Base-by-base conservation (phyloP, 345 rosid genomes). In the Iberis pinnata region DNA sequence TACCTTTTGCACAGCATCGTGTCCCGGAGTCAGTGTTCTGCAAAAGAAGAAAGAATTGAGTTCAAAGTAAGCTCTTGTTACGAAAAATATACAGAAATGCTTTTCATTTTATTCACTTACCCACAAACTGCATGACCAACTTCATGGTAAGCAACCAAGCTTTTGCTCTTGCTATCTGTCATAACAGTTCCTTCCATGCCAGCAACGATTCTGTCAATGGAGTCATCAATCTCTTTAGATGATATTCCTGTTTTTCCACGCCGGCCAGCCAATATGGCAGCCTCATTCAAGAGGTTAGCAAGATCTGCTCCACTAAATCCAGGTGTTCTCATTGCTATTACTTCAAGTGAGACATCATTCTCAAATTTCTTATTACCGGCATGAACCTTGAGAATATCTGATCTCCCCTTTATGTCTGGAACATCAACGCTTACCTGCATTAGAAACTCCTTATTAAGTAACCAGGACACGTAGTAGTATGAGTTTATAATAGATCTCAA, bases 151-250 rank as follows among this genome's bases (percentile, higher is more conserved):
- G 97, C 94, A 59, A 89, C 95, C 62, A 89, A 75, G 76, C 97
- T 89, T 64, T 89, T 89, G 60, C 97, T 84, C 79, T 89, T 89
- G 29, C 97, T 86, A 58, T 89, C 97, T 0, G 95, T 89, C 97
- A 89, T 89, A n/a, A 89, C 95, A 0, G 97, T 89, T 68, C 97
- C 97, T 69, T 89, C 97, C 97, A 89, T 89, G 38, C 97, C 97
- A 42, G 97, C 97, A 56, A 89, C 97, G 58, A 89, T 89, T 68
- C 97, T 77, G 74, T 89, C 97, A 69, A 89, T 89, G 20, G 97
- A 84, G 70, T 89, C 97, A 64, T 89, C 97, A 52, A 89, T 76
- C 68, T 89, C 97, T 77, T 86, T 89, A 17, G 95, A 78, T 41
- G 97, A 84, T 59, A 89, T 86, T 6, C 64, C 88, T 14, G 88